Evolutionary conservation across 352 stramenopile species (phyloP).

Genomic region (Salisapilia sapeloensis): DNA sequence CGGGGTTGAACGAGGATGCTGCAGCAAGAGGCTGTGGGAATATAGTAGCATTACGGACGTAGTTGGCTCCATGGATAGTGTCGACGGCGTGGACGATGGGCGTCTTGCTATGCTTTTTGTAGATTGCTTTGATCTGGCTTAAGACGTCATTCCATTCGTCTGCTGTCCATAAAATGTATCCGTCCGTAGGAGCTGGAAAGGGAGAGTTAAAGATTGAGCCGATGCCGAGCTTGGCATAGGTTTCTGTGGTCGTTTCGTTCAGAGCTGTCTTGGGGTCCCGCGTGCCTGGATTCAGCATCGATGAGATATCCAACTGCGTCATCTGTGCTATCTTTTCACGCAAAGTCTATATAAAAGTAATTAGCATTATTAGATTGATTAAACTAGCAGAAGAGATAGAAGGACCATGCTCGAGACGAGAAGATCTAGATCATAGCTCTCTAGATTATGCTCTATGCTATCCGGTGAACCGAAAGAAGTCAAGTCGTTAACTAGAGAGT

Average conservation of each 20-base stretch:
- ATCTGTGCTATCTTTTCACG: constrained; percentile 73
- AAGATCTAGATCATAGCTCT: too few relatives aligned
- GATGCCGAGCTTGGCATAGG: constrained; percentile 56
- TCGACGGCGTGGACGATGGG: constrained; percentile 82
- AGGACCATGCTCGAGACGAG: too few relatives aligned
- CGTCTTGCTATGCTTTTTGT: constrained; percentile 25
- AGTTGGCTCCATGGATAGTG: constrained; percentile 83
- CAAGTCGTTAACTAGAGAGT: too few relatives aligned
- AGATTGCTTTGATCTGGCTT: constrained; percentile 56
- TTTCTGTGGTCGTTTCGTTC: constrained; percentile 22
- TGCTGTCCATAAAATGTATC: constrained; percentile 44
- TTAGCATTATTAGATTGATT: too few relatives aligned
- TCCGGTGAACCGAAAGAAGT: too few relatives aligned
- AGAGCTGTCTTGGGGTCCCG: constrained; percentile 24
- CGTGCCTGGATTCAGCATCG: constrained; percentile 44
- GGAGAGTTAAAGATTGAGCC: constrained; percentile 80
- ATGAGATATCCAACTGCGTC: constrained; percentile 84
- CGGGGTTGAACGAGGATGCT: constrained; percentile 78
- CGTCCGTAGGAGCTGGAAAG: constrained; percentile 24
- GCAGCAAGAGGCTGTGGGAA: constrained; percentile 80
- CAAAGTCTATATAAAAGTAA: too few relatives aligned
- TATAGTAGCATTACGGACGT: constrained; percentile 64
- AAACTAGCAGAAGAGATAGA: too few relatives aligned
- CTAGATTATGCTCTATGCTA: too few relatives aligned
- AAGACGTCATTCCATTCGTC: constrained; percentile 44